Base-by-base conservation (phyloP, 2,329 filamentous ascomycete genomes). In the Phyllosticta paracitricarpa region DNA sequence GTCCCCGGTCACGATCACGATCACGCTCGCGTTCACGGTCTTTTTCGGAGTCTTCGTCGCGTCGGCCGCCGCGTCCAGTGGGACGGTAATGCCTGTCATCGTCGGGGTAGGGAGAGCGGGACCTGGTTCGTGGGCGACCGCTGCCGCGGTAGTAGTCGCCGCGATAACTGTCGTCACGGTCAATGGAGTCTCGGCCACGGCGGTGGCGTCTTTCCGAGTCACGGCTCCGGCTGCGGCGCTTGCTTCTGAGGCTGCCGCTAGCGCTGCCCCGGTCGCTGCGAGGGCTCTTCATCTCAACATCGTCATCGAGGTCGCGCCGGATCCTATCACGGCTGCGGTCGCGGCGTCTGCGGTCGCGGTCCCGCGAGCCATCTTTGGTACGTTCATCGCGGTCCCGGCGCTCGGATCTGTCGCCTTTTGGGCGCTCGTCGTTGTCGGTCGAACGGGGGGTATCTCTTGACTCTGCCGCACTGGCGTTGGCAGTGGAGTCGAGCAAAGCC, bases 401-500 rank as follows among this genome's bases (percentile, higher is more conserved):
- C 52, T 69, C 64, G 48, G 69, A 68, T 53, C 73, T 70, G 56
- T 73, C 65, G 25, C 65, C 67, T 65, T 67, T 58, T 63, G 62
- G 65, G 60, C 70, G 67, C 61, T 72, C 69, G 64, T 69, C 83
- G 66, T 80, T 78, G 65, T 85, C 82, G 65, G 84, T 83, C 66
- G 78, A 71, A 62, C 76, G 75, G 58, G 75, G 58, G 63, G 68
- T 65, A 30, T 70, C 70, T 63, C 70, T 67, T 51, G 71, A 62
- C 19, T 72, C 66, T 55, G 72, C 69, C 53, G 72, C 67, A 54
- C 68, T 65, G 55, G 81, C 80, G 72, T 85, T 86, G 58, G 89
- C 89, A 65, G 89, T 90, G 58, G 89, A 89, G 76, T 96, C 91
- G 68, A 97, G 85, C 66, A 97, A 83, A 66, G 91, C 90, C 81